A percentile compares a stretch with the other conserved stretches of the same genome.
Conservation (phyloP, 106 monocot species). For the Acorus gramineus region DNA sequence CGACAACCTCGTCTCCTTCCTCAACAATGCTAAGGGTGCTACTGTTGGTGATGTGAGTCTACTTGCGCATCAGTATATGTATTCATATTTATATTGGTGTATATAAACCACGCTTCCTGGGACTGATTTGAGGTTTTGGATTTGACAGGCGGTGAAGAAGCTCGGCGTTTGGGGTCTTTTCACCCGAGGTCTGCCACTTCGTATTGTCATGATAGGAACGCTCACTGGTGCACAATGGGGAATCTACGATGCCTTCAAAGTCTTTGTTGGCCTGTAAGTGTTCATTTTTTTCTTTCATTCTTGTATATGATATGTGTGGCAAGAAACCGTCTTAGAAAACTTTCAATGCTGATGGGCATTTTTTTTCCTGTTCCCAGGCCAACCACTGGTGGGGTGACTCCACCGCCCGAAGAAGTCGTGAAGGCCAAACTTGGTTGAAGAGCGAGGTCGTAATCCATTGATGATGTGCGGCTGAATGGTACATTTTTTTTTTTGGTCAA, state of each 20-base stretch:
- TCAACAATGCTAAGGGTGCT: slow-evolving; percentile 30
- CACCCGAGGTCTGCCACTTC: slow-evolving; percentile 24
- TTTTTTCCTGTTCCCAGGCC: slow-evolving; percentile 7
- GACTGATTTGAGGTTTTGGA: neutral
- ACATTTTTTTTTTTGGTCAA: too few relatives aligned
- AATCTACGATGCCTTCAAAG: slow-evolving; percentile 28
- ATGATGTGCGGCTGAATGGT: too few relatives aligned
- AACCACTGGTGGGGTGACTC: slow-evolving; percentile 23
- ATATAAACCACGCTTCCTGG: neutral
- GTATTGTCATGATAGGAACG: slow-evolving; percentile 30
- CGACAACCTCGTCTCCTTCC: slow-evolving; percentile 32
- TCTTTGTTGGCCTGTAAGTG: slow-evolving; percentile 34
- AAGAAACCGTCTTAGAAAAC: neutral
- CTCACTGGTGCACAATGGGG: slow-evolving; percentile 29
- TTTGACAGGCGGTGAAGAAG: slow-evolving; percentile 18
- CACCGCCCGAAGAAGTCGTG: neutral
- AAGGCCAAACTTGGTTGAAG: too few relatives aligned
- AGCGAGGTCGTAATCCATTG: too few relatives aligned
- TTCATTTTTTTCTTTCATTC: neutral
- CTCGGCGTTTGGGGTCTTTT: slow-evolving; percentile 23
- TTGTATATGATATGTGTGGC: neutral
- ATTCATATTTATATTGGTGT: neutral
- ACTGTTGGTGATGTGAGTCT: slow-evolving; percentile 27
- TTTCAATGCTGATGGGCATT: neutral
- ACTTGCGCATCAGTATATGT: neutral